phyloP scores from a whole-genome alignment of 495 filamentous ascomycete genomes.

The Xylaria nigripes region DNA sequence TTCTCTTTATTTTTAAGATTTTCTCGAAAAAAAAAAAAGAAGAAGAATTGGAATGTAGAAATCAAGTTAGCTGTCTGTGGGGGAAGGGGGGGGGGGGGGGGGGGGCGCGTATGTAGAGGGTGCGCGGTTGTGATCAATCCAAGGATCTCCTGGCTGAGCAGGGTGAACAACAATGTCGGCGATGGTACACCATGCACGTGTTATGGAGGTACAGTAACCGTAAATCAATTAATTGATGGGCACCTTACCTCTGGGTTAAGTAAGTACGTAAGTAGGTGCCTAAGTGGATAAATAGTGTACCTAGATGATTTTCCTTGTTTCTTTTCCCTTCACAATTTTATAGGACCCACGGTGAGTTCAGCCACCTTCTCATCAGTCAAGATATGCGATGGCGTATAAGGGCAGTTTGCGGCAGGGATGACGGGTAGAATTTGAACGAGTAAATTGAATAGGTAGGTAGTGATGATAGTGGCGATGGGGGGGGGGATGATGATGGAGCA shows the following conservation, averaged over 20 bases:
- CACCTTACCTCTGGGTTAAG: slow-evolving; percentile 6
- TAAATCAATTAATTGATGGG: slow-evolving; percentile 15
- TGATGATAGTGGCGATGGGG: neutral
- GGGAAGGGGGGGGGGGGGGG: neutral
- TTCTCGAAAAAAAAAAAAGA: slow-evolving; percentile 2
- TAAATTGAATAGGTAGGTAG: neutral
- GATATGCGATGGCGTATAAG: slow-evolving; percentile 2
- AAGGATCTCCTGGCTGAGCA: slow-evolving; percentile 7
- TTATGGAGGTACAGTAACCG: slow-evolving; percentile 14
- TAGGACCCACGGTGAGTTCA: neutral
- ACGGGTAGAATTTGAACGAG: neutral
- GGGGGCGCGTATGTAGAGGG: slow-evolving; percentile 10
- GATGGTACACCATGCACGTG: slow-evolving; percentile 15
- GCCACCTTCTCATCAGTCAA: slow-evolving; percentile 5
- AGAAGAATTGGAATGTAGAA: slow-evolving; percentile 1
- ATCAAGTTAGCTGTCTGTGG: neutral
- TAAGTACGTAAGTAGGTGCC: neutral
- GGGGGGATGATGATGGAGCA: neutral
- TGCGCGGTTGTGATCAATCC: slow-evolving; percentile 8
- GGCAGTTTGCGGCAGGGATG: neutral
- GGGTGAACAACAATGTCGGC: slow-evolving; percentile 6
- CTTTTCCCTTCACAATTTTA: neutral
- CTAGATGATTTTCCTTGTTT: neutral
- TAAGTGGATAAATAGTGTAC: neutral
- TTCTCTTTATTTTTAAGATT: neutral